Conservation (phyloP, 768 basidiomycete species). For the Serpula lacrymans region DNA sequence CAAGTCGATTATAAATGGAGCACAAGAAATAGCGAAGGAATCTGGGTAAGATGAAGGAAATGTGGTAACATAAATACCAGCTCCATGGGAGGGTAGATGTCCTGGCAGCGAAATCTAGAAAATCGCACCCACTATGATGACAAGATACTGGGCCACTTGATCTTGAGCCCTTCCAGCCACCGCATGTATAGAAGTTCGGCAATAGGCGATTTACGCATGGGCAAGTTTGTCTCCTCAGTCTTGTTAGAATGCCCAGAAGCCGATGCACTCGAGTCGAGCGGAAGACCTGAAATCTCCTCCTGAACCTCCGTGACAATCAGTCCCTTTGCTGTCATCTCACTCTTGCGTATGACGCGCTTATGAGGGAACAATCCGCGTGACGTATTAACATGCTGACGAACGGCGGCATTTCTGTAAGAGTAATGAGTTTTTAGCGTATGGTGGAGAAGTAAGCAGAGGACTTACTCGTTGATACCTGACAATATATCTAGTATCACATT, state of each 20-base stretch:
- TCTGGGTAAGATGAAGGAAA: not conserved
- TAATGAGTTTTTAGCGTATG: too few species aligned
- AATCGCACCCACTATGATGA: slow-evolving; percentile 27
- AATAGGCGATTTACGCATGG: slow-evolving; percentile 77
- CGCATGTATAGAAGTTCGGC: slow-evolving; percentile 96
- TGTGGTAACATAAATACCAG: not conserved
- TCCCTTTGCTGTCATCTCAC: slow-evolving; percentile 83
- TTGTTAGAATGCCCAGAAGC: slow-evolving; percentile 27
- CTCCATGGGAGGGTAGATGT: not conserved
- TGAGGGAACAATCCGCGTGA: slow-evolving; percentile 80
- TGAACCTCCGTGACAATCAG: slow-evolving; percentile 80
- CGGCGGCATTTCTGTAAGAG: slow-evolving; percentile 61
- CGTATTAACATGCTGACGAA: slow-evolving; percentile 80
- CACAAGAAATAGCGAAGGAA: not conserved
- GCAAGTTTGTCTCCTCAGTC: slow-evolving; percentile 36
- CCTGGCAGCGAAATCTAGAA: not conserved
- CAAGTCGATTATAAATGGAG: not conserved
- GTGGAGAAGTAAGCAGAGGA: slow-evolving; percentile 15
- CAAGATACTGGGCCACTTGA: slow-evolving; percentile 83
- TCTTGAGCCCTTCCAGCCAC: slow-evolving; percentile 88
- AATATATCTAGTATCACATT: slow-evolving; percentile 86
- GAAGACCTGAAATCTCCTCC: slow-evolving; percentile 60
- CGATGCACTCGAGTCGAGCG: slow-evolving; percentile 31
- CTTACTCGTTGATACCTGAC: slow-evolving; percentile 88
- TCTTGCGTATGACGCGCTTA: slow-evolving; percentile 71